Evolutionary conservation across 164 flowering plant species (phyloP), one percentile per base, ranked within the genome.

Genomic region (Pachysandra terminalis): DNA sequence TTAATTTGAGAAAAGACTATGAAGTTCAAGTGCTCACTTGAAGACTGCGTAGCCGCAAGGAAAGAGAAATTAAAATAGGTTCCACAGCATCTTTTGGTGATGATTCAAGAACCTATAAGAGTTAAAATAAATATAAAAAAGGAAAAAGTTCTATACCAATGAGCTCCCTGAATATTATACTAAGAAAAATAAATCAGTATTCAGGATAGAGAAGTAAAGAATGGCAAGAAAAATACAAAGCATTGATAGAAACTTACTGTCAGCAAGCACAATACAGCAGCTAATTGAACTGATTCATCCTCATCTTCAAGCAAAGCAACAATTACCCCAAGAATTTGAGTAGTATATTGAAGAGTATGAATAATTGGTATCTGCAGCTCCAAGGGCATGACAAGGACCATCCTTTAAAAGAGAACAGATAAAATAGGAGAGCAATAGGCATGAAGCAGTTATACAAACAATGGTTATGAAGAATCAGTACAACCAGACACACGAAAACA

Each of bases 251-350:
- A 52, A 48, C 71, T 76, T 71, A 95, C 98, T 84, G 57, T 83
- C 41, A 83, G 80, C 79, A 95, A 80, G 84, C 98, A 89, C 68
- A 85, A 85, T 8, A 91, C 93, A 32, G 96, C 90, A 69, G 97
- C 86, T 70, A 87, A 78, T 74, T 90, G 91, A 78, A 95, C 98
- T 10, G 89, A 81, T 79, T 92, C 98, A 80, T 89, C 96, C 48
- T 79, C 68, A 77, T 95, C 98, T 79, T 89, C 97, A 19, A 94
- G 93, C 74, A 95, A 75, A 67, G 96, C 96, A 64, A 92, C 78
- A 73, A 95, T 85, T 27, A 95, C 96, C 59, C 92, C 87, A 70
- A 95, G 85, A 73, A 95, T 85, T 78, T 95, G 91, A 69, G 83
- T 74, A 21, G 84, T 80, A 60, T 87, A 87, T 68, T 80, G 80